Percentiles rank a stretch among this genome's conserved stretches.
Evolutionary conservation across 805 yeast species (phyloP).

Genomic region (Barnettozyma sucrosica): DNA sequence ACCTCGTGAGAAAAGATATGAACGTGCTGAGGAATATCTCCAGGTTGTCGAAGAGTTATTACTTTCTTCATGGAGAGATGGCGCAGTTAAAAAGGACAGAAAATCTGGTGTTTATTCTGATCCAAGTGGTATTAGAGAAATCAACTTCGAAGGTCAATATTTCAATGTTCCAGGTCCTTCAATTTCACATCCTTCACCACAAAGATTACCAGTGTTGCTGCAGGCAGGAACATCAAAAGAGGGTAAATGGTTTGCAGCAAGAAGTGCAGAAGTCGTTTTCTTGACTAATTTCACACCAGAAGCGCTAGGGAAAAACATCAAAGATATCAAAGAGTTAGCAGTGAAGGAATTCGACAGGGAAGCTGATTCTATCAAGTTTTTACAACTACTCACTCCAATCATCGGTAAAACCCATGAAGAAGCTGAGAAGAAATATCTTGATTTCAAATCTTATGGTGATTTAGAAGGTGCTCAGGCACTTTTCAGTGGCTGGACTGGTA

Average conservation of each 20-base stretch:
- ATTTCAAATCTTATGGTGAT: slow-evolving; percentile 25
- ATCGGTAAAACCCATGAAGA: slow-evolving; percentile 34
- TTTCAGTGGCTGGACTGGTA: slow-evolving; percentile 38
- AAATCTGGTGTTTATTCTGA: slow-evolving; percentile 27
- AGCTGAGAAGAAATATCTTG: slow-evolving; percentile 26
- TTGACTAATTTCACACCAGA: slow-evolving; percentile 2
- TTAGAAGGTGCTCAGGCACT: slow-evolving; percentile 32
- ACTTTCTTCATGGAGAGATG: slow-evolving; percentile 33
- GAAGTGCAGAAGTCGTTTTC: slow-evolving; percentile 34
- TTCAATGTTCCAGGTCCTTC: slow-evolving; percentile 32
- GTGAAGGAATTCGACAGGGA: slow-evolving; percentile 28
- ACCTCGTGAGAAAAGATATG: slow-evolving; percentile 36
- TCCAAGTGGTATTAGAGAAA: slow-evolving; percentile 32
- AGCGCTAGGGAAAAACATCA: slow-evolving; percentile 17
- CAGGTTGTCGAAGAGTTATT: slow-evolving; percentile 33
- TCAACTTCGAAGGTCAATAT: slow-evolving; percentile 26
- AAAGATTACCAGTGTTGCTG: slow-evolving; percentile 34
- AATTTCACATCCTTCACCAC: slow-evolving; percentile 34
- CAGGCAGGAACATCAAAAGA: slow-evolving; percentile 37
- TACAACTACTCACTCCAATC: slow-evolving; percentile 31
- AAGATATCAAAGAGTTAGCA: slow-evolving; percentile 29
- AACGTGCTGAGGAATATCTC: slow-evolving; percentile 32
- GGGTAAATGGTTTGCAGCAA: slow-evolving; percentile 38
- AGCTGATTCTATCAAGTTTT: slow-evolving; percentile 30
- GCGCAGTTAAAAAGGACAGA: slow-evolving; percentile 21